These are phyloP conservation scores for Botryobasidium botryosum DNA, from an alignment of 768 basidiomycete genomes.

Conservation along the genomic window DNA sequence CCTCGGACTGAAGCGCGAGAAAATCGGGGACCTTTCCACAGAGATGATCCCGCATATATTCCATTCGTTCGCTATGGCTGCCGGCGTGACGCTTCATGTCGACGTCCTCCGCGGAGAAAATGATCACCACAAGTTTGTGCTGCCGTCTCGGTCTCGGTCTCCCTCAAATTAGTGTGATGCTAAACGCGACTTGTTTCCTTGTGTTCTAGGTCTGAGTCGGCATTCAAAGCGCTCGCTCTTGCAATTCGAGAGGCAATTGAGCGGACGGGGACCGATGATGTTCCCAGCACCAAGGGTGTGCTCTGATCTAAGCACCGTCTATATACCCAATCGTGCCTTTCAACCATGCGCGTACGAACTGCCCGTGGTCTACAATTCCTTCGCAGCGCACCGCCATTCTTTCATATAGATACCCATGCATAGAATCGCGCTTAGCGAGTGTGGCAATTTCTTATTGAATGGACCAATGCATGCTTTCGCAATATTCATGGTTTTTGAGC, in stretches of 20 bases:
- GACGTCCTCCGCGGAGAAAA: conserved; percentile 92
- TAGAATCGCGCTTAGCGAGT: too few relatives aligned
- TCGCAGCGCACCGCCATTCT: too few relatives aligned
- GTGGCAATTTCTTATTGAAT: too few relatives aligned
- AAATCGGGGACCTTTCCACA: conserved; percentile 85
- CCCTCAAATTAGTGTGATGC: too few relatives aligned
- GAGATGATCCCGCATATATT: conserved; percentile 99
- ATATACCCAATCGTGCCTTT: too few relatives aligned
- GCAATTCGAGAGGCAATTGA: conserved; percentile 93
- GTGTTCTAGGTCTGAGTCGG: conserved; percentile 67
- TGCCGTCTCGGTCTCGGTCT: not conserved
- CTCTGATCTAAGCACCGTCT: conserved; percentile 28
- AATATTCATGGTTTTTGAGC: too few relatives aligned
- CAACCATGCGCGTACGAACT: too few relatives aligned
- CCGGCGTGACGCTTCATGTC: conserved; percentile 84
- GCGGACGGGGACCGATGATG: conserved; percentile 71
- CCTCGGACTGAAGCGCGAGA: conserved; percentile 72
- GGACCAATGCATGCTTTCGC: too few relatives aligned
- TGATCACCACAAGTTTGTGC: conserved; percentile 82
- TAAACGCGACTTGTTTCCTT: not conserved
- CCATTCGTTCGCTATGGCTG: conserved; percentile 93
- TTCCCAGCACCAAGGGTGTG: conserved; percentile 95
- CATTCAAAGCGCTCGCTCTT: conserved; percentile 93
- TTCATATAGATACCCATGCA: too few relatives aligned
- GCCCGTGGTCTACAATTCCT: too few relatives aligned